Evolutionary conservation across 2,329 filamentous ascomycete genomes (phyloP).

Genomic region (Penicillium nordicum): DNA sequence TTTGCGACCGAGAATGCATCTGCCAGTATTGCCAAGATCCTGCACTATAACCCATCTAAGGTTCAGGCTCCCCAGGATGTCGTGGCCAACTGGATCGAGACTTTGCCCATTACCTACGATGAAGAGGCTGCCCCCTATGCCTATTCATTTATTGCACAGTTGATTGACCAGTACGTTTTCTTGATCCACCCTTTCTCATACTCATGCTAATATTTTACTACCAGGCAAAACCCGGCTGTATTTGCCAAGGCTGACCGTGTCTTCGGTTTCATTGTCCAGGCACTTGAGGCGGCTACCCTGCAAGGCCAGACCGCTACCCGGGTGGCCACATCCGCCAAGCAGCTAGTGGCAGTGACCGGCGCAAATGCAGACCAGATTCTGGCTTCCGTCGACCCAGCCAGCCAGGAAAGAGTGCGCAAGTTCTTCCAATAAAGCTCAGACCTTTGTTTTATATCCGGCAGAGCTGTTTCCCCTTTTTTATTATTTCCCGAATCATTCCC

Average conservation of each 20-base stretch:
- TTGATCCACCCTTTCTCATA: neutral
- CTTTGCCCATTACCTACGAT: slow-evolving; percentile 86
- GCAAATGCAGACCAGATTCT: slow-evolving; percentile 74
- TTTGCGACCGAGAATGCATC: slow-evolving; percentile 98
- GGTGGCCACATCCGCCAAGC: slow-evolving; percentile 74
- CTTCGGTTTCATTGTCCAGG: slow-evolving; percentile 81
- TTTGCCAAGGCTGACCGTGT: slow-evolving; percentile 73
- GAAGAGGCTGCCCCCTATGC: slow-evolving; percentile 97
- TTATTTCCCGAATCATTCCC: slow-evolving; percentile 20
- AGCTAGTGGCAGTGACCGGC: slow-evolving; percentile 68
- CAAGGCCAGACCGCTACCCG: slow-evolving; percentile 76
- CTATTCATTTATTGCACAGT: slow-evolving; percentile 83
- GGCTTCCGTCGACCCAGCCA: slow-evolving; percentile 70
- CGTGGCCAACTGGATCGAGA: slow-evolving; percentile 82
- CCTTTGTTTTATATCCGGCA: slow-evolving; percentile 22
- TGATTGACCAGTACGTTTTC: slow-evolving; percentile 85
- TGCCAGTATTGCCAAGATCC: slow-evolving; percentile 92
- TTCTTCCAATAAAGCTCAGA: slow-evolving; percentile 63
- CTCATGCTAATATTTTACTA: slow-evolving; percentile 12
- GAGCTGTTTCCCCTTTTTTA: slow-evolving; percentile 8
- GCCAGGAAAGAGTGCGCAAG: slow-evolving; percentile 73
- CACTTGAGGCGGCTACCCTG: slow-evolving; percentile 84
- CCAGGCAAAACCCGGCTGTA: slow-evolving; percentile 80
- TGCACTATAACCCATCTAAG: slow-evolving; percentile 80
- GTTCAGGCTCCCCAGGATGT: slow-evolving; percentile 74